Evolutionary conservation across 2,329 filamentous ascomycete species (phyloP).

Genomic region (Ceratocystis variospora): DNA sequence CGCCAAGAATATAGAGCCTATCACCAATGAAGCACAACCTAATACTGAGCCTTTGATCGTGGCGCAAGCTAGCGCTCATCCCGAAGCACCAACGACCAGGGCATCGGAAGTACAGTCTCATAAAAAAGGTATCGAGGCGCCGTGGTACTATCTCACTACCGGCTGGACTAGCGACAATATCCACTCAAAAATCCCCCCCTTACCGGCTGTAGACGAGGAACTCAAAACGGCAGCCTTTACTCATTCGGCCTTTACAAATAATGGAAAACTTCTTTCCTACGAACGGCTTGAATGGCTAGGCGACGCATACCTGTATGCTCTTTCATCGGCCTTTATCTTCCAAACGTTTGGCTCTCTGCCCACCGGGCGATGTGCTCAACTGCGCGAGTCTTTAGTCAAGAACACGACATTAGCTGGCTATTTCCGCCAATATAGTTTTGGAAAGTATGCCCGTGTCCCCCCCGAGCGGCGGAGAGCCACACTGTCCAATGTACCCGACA

Average conservation of each 20-base stretch:
- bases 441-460: slow-evolving; percentile 47
- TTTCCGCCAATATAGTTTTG: slow-evolving; percentile 55
- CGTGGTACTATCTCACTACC: slow-evolving; percentile 25
- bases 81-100: background rate
- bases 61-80: background rate
- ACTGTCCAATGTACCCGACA: slow-evolving; percentile 29
- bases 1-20: background rate
- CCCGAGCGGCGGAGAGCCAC: slow-evolving; percentile 20
- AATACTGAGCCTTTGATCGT: background rate
- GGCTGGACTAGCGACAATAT: slow-evolving; percentile 41
- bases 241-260: slow-evolving; percentile 38
- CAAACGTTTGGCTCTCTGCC: slow-evolving; percentile 51
- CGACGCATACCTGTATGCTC: slow-evolving; percentile 70
- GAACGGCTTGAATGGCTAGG: slow-evolving; percentile 81
- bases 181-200: slow-evolving; percentile 35
- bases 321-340: slow-evolving; percentile 63
- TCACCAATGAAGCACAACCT: background rate
- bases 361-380: slow-evolving; percentile 56
- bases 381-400: slow-evolving; percentile 66
- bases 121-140: slow-evolving; percentile 18
- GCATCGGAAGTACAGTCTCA: background rate
- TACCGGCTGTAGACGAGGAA: slow-evolving; percentile 48
- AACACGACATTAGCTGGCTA: slow-evolving; percentile 65
- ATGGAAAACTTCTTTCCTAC: slow-evolving; percentile 41
- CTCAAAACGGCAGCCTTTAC: slow-evolving; percentile 53